A percentile compares a stretch with the other conserved stretches of the same genome.
phyloP scores from a whole-genome alignment of 805 yeast species.

The Metschnikowia shivogae region DNA sequence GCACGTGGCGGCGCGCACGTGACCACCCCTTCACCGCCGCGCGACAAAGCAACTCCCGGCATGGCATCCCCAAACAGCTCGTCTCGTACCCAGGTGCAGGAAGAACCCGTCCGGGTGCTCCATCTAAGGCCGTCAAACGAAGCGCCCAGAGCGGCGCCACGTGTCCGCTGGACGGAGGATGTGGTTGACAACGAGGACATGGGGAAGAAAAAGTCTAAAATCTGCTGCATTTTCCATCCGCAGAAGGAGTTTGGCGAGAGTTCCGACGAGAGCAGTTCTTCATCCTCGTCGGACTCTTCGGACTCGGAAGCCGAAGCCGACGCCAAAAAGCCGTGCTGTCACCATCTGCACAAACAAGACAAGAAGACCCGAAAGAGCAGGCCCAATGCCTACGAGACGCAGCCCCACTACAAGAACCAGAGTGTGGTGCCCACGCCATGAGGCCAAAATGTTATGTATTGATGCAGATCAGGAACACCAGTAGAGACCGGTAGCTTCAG shows the following conservation, averaged over 20 bases:
- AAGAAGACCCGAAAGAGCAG: conserved; percentile 22
- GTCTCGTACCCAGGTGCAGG: background rate
- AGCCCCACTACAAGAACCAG: conserved; percentile 48
- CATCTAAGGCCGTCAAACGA: conserved; percentile 16
- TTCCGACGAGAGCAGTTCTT: conserved; percentile 17
- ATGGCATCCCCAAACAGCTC: background rate
- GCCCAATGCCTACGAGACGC: conserved; percentile 87
- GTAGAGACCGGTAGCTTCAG: no score
- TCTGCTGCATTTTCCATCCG: conserved; percentile 87
- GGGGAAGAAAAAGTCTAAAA: conserved; percentile 85
- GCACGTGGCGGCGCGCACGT: no score
- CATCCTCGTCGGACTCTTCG: conserved; percentile 30
- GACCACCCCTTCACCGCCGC: background rate
- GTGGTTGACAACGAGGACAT: conserved; percentile 87
- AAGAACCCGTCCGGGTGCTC: conserved; percentile 8
- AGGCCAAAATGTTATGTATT: no score
- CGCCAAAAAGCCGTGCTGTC: conserved; percentile 13
- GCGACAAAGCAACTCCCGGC: background rate
- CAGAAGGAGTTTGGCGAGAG: conserved; percentile 55
- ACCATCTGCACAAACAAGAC: conserved; percentile 21
- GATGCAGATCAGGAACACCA: no score
- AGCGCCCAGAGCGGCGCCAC: conserved; percentile 31
- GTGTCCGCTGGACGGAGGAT: conserved; percentile 80
- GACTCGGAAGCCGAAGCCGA: conserved; percentile 22
- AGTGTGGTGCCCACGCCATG: conserved; percentile 10